phyloP scores from a whole-genome alignment of 1,139 yeast species.

The Taphrina populina region DNA sequence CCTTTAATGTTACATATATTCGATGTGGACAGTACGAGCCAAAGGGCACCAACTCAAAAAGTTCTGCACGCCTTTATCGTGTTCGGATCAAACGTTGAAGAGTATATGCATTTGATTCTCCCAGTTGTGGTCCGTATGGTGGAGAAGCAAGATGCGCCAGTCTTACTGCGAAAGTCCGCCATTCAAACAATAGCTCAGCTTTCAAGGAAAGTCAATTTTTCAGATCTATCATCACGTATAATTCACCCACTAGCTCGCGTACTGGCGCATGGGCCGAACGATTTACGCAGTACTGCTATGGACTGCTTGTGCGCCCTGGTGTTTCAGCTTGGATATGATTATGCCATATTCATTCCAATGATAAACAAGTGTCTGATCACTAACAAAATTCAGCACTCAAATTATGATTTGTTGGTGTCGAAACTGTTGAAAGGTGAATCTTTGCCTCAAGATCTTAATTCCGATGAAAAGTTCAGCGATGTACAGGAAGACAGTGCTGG shows the following conservation, averaged over 20 bases:
- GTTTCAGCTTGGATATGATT: constrained; percentile 79
- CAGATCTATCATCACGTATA: constrained; percentile 87
- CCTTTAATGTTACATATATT: constrained; percentile 74
- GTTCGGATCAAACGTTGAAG: constrained; percentile 85
- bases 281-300: constrained; percentile 62
- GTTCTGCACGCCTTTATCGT: constrained; percentile 84
- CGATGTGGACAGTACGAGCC: constrained; percentile 70
- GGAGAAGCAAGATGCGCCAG: constrained; percentile 60
- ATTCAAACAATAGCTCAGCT: constrained; percentile 82
- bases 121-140: constrained; percentile 81
- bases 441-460: constrained; percentile 70
- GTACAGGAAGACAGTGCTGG: constrained; percentile 56
- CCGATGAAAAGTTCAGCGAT: constrained; percentile 61
- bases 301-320: constrained; percentile 78
- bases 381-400: constrained; percentile 66
- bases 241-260: constrained; percentile 83
- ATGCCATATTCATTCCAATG: constrained; percentile 81
- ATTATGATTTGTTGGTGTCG: constrained; percentile 76
- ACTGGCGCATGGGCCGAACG: constrained; percentile 57
- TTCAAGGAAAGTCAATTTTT: constrained; percentile 68
- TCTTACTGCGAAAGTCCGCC: constrained; percentile 63
- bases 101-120: constrained; percentile 77
- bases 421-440: constrained; percentile 86
- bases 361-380: constrained; percentile 63
- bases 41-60: constrained; percentile 62